phyloP scores from a whole-genome alignment of 1,284 basidiomycete genomes.

The Sanghuangporus sanghuang region DNA sequence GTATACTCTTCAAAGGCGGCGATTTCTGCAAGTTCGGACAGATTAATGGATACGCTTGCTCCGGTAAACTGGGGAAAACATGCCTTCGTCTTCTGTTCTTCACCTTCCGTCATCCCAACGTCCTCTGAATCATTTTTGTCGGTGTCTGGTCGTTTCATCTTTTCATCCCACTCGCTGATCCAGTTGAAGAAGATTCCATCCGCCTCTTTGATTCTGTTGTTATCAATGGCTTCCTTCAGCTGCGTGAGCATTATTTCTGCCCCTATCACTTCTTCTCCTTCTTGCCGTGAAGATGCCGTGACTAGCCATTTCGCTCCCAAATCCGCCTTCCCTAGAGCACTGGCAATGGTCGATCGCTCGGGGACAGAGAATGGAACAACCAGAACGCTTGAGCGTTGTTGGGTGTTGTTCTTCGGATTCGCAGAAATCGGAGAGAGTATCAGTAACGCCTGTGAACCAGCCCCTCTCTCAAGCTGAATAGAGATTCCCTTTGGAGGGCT shows the following conservation, averaged over 20 bases:
- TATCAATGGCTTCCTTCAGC: conserved; percentile 31
- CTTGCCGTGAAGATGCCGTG: conserved; percentile 7
- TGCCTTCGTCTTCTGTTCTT: neutral
- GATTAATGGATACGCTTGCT: neutral
- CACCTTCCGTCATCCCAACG: neutral
- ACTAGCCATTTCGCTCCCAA: conserved; percentile 47
- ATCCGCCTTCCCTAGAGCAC: conserved; percentile 50
- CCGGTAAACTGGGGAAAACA: neutral
- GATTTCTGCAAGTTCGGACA: neutral
- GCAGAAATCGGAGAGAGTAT: conserved; percentile 37
- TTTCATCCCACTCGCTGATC: conserved; percentile 34
- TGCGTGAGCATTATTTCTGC: conserved; percentile 31
- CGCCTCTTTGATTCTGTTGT: conserved; percentile 29
- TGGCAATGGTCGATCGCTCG: conserved; percentile 50
- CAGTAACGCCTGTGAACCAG: conserved; percentile 49
- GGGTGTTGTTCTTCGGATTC: conserved; percentile 21
- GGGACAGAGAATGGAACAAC: conserved; percentile 52
- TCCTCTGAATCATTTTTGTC: conserved; percentile 5
- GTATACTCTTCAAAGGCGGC: conserved; percentile 8
- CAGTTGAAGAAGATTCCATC: conserved; percentile 49
- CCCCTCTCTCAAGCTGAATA: conserved; percentile 29
- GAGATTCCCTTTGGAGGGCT: conserved; percentile 31
- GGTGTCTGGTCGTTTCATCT: conserved; percentile 17
- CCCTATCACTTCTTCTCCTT: conserved; percentile 19
- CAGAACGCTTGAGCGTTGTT: conserved; percentile 45